Base-by-base conservation (phyloP, 805 yeast genomes). In the Candida verbasci region DNA sequence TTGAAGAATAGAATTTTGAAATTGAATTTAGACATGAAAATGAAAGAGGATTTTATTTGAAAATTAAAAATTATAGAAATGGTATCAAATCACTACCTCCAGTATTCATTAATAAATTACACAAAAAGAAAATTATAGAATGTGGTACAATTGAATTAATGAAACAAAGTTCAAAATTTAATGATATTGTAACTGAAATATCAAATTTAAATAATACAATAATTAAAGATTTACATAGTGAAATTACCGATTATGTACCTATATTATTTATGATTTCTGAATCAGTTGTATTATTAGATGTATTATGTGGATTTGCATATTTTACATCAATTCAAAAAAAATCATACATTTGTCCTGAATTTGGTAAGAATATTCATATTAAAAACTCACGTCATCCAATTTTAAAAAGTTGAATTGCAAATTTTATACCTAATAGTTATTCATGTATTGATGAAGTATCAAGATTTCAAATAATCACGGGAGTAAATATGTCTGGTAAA, bases 401-500 rank as follows among this genome's bases (percentile, higher is more conserved):
- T 1, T 37, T 69, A 12, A 73, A 69, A 36, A 40, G 29, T 9
- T 21, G 47, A 1, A 28, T 49, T 2, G 35, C 46, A 7, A 29
- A 43, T 10, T 64, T 58, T 44, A 46, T 68, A 12, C 50, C 70
- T 1, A 74, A 73, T 48, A 68, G 68, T 44, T 53, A 68, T 1
- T 53, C 56, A 3, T 54, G 62, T 4, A 45, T 57, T 6, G 40
- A 49, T 4, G 59, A 55, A 8, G 51, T 59, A 6, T 68, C 76
- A 3, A 45, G 68, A 20, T 48, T 73, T 7, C 74, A 71, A 38
- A 62, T 78, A 2, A 62, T 78, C 4, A 76, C 82, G 0, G 82
- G 83, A 0, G 74, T 78, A 3, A 78, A 78, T 42, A 74, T 75
- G 80, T 78, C 81, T 33, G 84, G 83, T 2, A 78, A 78, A 46